Percentiles rank a stretch among this genome's conserved stretches.
Evolutionary conservation across 176 grass and related monocot species (phyloP).

Genomic region (sorghum (Sorghum bicolor)): Sorghum_bicolor_NCBIv3 NC_012873.2:50325501-50326000

Average conservation of each 20-base stretch:
- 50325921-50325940: neutral
- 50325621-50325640: neutral
- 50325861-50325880: neutral
- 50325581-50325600: conserved; percentile 23
- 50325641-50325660: neutral
- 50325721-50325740: neutral
- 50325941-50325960: neutral
- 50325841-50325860: neutral
- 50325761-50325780: neutral
- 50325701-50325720: neutral
- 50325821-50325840: neutral
- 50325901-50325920: neutral
- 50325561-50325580: conserved; percentile 64
- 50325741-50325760: neutral
- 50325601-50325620: conserved; percentile 8
- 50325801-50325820: neutral
- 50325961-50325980: conserved; percentile 8
- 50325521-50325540: conserved; percentile 60
- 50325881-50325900: neutral
- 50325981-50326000: conserved; percentile 3
- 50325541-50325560: conserved; percentile 48
- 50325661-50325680: conserved; percentile 6
- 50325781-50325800: neutral
- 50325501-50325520: neutral
- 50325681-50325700: neutral